Base-by-base conservation (phyloP, 805 yeast genomes). In the Wickerhamiella australiensis region DNA sequence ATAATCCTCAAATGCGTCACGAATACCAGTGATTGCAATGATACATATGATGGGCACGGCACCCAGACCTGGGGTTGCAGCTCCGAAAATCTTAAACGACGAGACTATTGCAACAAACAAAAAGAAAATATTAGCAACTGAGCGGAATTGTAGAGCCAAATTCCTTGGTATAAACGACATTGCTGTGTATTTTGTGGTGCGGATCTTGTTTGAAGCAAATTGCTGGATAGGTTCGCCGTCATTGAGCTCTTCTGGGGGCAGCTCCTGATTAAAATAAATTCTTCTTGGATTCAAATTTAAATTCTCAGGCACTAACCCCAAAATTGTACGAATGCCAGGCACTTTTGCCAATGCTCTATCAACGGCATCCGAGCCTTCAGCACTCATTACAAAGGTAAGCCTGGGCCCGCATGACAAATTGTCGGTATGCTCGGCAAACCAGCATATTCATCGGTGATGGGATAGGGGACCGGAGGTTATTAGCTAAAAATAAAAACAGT, bases 181-280 rank as follows among this genome's bases (percentile, higher is more conserved):
- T 6, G 98, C 96, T 1, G 97, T 92, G 66, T 92, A 92, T 68
- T 87, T 90, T 1, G 98, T 86, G 0, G 98, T 88, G 69, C 97
- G 80, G 58, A 92, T 86, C 65, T 92, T 90, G 69, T 90, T 92
- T 60, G 96, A 76, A 4, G 94, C 80, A 61, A 82, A 90, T n/a
- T 65, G 61, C 1, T 71, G 67, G 7, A 59, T 54, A 0, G 92
- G 85, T 27, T 74, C 72, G n/a, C 83, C 82, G 1, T 79, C 74
- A n/a, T 74, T 78, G 7, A 60, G 56, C 67, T 73, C 66, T 22
- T 69, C 64, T 2, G 62, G 57, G 1, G 83, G 82, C 49, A 78
- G 61, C 2, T 70, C 71, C 52, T 67, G 61, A 63, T 77, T 76
- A 54, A 76, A 72, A 56, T 63, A 78, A 29, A 79, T 66, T 36